phyloP scores from a whole-genome alignment of 257 asterid species.

The Eustoma russellianum region DNA sequence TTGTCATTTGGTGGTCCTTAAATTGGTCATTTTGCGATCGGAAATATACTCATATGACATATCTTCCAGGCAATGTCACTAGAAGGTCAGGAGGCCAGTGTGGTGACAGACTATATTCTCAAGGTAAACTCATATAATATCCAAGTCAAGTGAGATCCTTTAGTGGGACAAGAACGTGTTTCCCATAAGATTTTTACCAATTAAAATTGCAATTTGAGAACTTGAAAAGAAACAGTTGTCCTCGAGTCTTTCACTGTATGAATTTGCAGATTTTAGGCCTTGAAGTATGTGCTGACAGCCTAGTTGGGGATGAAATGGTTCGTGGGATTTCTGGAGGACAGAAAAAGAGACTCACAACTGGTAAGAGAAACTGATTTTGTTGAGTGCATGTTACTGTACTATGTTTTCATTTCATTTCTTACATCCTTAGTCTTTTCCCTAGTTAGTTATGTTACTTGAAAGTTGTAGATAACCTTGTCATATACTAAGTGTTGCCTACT shows the following conservation, averaged over 20 bases:
- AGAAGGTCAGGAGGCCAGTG: slow-evolving; percentile 77
- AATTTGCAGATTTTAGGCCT: slow-evolving; percentile 33
- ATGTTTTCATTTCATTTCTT: no score
- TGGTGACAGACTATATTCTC: slow-evolving; percentile 70
- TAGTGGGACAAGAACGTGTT: no score
- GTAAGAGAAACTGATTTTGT: slow-evolving; percentile 17
- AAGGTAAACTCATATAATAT: slow-evolving; percentile 34
- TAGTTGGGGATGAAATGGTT: slow-evolving; percentile 79
- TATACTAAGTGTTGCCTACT: no score
- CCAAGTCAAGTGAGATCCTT: no score
- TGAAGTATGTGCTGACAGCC: slow-evolving; percentile 75
- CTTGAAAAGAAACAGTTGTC: no score
- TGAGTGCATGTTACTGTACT: no score
- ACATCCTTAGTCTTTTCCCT: no score
- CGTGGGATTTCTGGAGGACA: slow-evolving; percentile 94
- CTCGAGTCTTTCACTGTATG: no score
- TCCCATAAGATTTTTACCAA: no score
- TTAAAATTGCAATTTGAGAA: no score
- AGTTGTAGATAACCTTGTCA: no score
- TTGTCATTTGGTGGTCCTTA: slow-evolving; percentile 69
- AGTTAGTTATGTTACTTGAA: no score
- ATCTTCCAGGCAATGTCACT: slow-evolving; percentile 47
- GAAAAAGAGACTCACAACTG: slow-evolving; percentile 77
- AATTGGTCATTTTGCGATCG: slow-evolving; percentile 87
- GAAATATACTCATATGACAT: slow-evolving; percentile 66